Conservation (phyloP, 2,329 filamentous ascomycete species). For the Sporothrix humicola region DNA sequence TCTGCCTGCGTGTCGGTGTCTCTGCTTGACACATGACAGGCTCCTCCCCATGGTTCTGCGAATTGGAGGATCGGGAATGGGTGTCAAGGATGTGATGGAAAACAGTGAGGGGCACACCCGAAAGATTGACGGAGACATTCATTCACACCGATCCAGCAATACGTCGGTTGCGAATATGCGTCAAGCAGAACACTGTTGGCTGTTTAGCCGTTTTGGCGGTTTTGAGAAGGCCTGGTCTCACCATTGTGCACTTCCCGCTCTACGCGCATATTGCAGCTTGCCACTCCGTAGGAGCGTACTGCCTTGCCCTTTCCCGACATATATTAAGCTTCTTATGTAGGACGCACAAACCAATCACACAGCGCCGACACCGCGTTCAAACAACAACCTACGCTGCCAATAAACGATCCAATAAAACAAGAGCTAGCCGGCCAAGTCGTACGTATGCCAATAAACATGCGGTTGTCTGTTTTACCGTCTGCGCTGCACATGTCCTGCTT, state of each 20-base stretch:
- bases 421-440: background rate
- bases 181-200: too few relatives aligned
- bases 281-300: background rate
- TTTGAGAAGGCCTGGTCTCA: too few relatives aligned
- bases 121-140: too few relatives aligned
- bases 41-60: too few relatives aligned
- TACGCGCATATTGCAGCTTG: background rate
- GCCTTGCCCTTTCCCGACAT: background rate
- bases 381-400: background rate
- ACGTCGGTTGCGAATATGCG: too few relatives aligned
- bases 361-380: background rate
- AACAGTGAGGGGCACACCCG: background rate
- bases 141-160: too few relatives aligned
- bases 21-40: background rate
- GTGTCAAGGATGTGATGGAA: background rate
- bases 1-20: background rate
- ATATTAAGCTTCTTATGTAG: slow-evolving; percentile 12
- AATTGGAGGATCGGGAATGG: too few relatives aligned
- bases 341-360: slow-evolving; percentile 2
- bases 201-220: background rate
- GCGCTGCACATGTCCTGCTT: background rate
- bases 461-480: background rate
- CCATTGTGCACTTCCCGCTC: background rate
- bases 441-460: background rate
- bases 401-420: background rate